A percentile compares a stretch with the other conserved stretches of the same genome.
Conservation (phyloP, 208 protist genomes). For the Herpetomonas samuelpessoai region DNA sequence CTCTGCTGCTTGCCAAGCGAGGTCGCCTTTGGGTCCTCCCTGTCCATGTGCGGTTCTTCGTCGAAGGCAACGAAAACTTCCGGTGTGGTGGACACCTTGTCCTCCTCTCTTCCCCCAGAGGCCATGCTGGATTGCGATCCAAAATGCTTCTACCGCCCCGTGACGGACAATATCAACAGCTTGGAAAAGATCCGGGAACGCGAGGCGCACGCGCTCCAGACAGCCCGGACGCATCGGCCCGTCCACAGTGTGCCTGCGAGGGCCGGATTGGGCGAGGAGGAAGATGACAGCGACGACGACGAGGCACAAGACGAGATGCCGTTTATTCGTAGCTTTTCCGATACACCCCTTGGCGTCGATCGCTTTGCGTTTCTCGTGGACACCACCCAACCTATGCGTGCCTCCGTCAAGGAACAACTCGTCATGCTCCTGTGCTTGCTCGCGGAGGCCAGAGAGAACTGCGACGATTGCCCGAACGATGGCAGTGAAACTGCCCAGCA, state of each 20-base stretch:
- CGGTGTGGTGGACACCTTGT: background rate
- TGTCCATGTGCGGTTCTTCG: no score
- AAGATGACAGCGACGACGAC: constrained; percentile 5
- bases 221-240: constrained; percentile 11
- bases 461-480: background rate
- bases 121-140: background rate
- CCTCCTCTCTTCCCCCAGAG: background rate
- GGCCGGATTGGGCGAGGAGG: no score
- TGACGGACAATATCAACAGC: constrained; percentile 60
- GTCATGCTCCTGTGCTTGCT: background rate
- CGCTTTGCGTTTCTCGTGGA: background rate
- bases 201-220: constrained; percentile 20
- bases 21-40: constrained; percentile 13
- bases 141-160: constrained; percentile 23
- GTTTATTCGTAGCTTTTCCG: constrained; percentile 22
- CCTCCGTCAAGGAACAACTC: background rate
- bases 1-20: constrained; percentile 30
- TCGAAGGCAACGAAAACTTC: no score
- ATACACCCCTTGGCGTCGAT: background rate
- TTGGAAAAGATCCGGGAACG: constrained; percentile 44
- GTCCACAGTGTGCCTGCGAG: background rate
- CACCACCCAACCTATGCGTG: background rate
- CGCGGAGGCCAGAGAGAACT: background rate
- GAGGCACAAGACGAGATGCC: constrained; percentile 18
- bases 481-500: background rate